phyloP scores from a whole-genome alignment of 768 basidiomycete genomes.

The Termitomyces titanicus region DNA sequence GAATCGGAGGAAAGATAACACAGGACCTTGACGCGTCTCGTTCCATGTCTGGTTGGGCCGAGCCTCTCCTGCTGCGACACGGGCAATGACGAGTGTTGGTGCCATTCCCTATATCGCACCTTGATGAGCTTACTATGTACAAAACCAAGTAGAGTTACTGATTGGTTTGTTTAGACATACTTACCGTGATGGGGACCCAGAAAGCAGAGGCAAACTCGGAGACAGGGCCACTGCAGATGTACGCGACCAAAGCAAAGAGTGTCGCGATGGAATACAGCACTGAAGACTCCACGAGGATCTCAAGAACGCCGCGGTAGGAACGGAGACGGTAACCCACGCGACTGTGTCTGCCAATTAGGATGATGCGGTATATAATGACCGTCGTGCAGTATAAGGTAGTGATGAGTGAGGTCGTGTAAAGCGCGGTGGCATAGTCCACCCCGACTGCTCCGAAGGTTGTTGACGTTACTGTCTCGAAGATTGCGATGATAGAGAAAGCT shows the following conservation, averaged over 20 bases:
- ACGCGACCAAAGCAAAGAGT: constrained; percentile 13
- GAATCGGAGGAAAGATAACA: constrained; percentile 13
- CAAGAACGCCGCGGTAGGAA: constrained; percentile 14
- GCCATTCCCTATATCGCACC: constrained; percentile 9
- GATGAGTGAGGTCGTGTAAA: constrained; percentile 14
- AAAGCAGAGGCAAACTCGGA: constrained; percentile 17
- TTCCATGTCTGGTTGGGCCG: constrained; percentile 13
- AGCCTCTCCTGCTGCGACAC: constrained; percentile 13
- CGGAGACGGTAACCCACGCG: constrained; percentile 1
- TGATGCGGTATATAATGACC: constrained; percentile 12
- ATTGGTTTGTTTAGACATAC: too few relatives aligned
- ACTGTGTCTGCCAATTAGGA: constrained; percentile 2
- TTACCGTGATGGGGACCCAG: constrained; percentile 14
- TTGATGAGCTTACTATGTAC: neutral
- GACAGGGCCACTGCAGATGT: constrained; percentile 12
- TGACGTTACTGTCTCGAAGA: constrained; percentile 8
- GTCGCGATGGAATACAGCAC: constrained; percentile 14
- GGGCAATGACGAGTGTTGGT: constrained; percentile 14
- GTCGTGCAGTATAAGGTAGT: constrained; percentile 15
- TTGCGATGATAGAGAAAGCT: constrained; percentile 15
- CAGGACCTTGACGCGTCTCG: neutral
- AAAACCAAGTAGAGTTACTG: neutral
- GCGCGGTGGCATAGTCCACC: constrained; percentile 14
- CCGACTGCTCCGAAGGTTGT: constrained; percentile 13
- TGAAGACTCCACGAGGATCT: constrained; percentile 16